phyloP scores from a whole-genome alignment of 441 rosid genomes.

The Gossypium lobatum region DNA sequence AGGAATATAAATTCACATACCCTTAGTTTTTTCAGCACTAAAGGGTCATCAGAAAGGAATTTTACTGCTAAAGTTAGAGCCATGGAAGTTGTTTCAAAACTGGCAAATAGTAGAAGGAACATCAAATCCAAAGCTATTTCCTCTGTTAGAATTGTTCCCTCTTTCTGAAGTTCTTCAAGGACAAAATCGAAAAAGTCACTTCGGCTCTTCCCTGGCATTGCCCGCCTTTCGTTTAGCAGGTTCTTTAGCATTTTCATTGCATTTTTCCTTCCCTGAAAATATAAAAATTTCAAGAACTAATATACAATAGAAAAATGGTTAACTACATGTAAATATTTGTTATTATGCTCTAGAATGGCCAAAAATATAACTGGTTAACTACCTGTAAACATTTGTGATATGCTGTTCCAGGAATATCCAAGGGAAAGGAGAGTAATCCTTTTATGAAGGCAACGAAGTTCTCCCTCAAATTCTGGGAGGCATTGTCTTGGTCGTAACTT shows the following conservation, averaged over 20 bases:
- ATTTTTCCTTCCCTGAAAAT: conserved; percentile 73
- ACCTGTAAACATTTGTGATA: conserved; percentile 92
- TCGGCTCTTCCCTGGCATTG: conserved; percentile 39
- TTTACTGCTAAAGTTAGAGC: conserved; percentile 79
- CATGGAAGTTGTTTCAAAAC: conserved; percentile 95
- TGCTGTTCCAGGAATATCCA: conserved; percentile 91
- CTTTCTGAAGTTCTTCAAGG: conserved; percentile 71
- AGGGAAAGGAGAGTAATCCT: conserved; percentile 88
- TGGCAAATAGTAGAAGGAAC: conserved; percentile 90
- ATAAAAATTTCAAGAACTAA: conserved; percentile 3
- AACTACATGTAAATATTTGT: neutral
- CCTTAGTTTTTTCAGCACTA: conserved; percentile 57
- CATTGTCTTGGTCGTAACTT: conserved; percentile 71
- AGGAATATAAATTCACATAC: conserved; percentile 30
- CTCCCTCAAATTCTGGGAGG: conserved; percentile 74
- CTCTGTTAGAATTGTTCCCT: conserved; percentile 80
- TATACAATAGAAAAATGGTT: neutral
- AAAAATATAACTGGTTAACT: neutral
- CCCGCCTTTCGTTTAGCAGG: conserved; percentile 65
- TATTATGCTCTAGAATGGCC: neutral
- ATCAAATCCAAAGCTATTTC: conserved; percentile 84
- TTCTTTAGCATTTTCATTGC: conserved; percentile 79
- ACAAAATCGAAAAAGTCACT: conserved; percentile 82
- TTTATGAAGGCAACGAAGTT: conserved; percentile 83
- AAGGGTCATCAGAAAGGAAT: conserved; percentile 63